Conservation (phyloP, 192 early-diverging fungal species). For the Rhizophagus clarus region DNA sequence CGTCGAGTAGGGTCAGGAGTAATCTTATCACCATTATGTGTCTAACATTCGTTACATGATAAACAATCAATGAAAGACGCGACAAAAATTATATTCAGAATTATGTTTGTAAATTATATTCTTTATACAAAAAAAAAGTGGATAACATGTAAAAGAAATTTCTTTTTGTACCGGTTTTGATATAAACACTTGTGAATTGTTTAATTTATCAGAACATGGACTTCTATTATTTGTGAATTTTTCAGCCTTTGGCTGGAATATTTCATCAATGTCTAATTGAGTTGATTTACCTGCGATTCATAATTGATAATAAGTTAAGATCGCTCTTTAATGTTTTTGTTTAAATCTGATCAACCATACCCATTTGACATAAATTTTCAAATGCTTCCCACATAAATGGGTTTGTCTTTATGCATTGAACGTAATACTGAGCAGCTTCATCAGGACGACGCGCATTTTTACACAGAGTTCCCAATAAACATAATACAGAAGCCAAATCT, state of each 20-base stretch:
- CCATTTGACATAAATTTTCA: slow-evolving; percentile 52
- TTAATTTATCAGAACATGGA: slow-evolving; percentile 14
- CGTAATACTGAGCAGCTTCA: slow-evolving; percentile 44
- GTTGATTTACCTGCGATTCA: slow-evolving; percentile 16
- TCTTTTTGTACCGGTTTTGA: background rate
- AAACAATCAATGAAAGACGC: background rate
- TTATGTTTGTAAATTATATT: background rate
- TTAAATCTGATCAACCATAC: slow-evolving; percentile 31
- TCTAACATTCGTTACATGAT: background rate
- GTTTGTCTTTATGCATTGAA: slow-evolving; percentile 40
- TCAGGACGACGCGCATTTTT: slow-evolving; percentile 37
- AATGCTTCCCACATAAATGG: slow-evolving; percentile 57
- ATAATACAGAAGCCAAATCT: slow-evolving; percentile 26
- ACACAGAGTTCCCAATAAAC: slow-evolving; percentile 36
- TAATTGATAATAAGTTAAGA: background rate
- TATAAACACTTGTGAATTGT: slow-evolving; percentile 8
- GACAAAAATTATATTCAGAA: too few relatives aligned
- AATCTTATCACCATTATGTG: background rate
- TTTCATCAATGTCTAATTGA: slow-evolving; percentile 26
- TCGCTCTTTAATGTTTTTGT: background rate
- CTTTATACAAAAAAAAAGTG: background rate
- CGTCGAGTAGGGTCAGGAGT: background rate
- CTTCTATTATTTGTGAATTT: background rate
- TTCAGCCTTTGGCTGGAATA: slow-evolving; percentile 18
- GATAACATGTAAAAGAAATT: background rate